Evolutionary conservation across 139 green algal genomes (phyloP), one percentile per base, ranked within the genome.

Genomic region (Coelastrella sp.): DNA sequence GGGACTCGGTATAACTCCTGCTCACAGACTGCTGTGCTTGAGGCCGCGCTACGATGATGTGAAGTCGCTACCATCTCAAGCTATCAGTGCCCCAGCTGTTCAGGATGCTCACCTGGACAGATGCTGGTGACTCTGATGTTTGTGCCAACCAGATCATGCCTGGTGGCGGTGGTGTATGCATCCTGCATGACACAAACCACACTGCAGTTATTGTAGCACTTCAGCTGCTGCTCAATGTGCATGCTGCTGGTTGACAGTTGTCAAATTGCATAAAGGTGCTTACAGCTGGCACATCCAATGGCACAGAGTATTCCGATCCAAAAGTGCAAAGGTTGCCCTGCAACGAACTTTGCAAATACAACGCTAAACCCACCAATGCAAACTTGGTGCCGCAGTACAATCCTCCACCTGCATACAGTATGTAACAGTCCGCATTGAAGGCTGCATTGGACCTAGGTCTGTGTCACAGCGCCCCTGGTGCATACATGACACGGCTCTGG

Each of bases 341-440:
- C 13, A 15, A 11, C 48, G 13, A 11, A 23, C 17, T 11, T 15
- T 57, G 48, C 48, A 57, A 15, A 11, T 23, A 57, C 48, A 57
- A 2, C 48, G 48, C 48, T 11, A 57, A 17, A 23, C 72, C 53
- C 48, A 80, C 72, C 15, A 97, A 81, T 0, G 93, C 93, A 75
- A 89, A 82, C 81, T 98, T 98, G 63, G 91, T 95, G 2, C 90
- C 94, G 78, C 92, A 96, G 88, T 98, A 98, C 6, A 93, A 87
- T 9, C 64, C 86, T 32, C 95, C 95, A 57, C 93, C 92, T 91
- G 85, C 30, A 85, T 19, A 66, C n/a, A n/a, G n/a, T n/a, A n/a
- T n/a, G n/a, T n/a, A n/a, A n/a, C n/a, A n/a, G n/a, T n/a, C n/a
- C n/a, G n/a, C n/a, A n/a, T n/a, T n/a, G n/a, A n/a, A n/a, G n/a